Percentiles rank a stretch among this genome's conserved stretches.
phyloP scores from a whole-genome alignment of 2,329 filamentous ascomycete genomes.

The Sarocladium strictum region DNA sequence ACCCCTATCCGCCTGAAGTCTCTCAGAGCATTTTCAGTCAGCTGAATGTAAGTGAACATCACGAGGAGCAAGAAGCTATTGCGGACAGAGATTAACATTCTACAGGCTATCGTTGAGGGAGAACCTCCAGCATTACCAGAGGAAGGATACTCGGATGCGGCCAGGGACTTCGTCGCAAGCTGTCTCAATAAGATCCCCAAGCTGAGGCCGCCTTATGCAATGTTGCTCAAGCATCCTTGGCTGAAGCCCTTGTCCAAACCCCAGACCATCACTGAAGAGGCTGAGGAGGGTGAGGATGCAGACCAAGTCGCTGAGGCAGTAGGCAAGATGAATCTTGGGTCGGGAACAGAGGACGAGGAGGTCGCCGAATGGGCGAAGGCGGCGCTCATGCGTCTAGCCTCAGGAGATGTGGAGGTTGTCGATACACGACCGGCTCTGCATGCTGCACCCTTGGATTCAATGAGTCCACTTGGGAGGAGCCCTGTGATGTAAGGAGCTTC shows the following conservation, averaged over 20 bases:
- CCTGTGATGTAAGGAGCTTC: constrained; percentile 18
- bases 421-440: constrained; percentile 75
- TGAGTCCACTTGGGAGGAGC: constrained; percentile 49
- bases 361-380: constrained; percentile 79
- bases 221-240: constrained; percentile 87
- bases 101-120: constrained; percentile 91
- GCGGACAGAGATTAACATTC: constrained; percentile 6
- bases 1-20: constrained; percentile 94
- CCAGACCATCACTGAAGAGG: constrained; percentile 65
- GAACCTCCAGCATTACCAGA: constrained; percentile 85
- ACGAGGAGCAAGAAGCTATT: no score
- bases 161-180: constrained; percentile 79
- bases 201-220: constrained; percentile 87
- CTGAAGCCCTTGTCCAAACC: constrained; percentile 70
- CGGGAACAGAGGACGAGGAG: constrained; percentile 60
- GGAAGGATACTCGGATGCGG: constrained; percentile 70
- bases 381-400: constrained; percentile 54
- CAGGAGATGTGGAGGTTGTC: constrained; percentile 43
- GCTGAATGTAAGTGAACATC: constrained; percentile 67
- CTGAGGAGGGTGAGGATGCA: constrained; percentile 53
- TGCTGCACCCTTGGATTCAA: constrained; percentile 73
- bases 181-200: constrained; percentile 92
- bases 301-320: constrained; percentile 38
- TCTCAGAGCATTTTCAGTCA: constrained; percentile 99
- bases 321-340: constrained; percentile 35